A percentile compares a stretch with the other conserved stretches of the same genome.
Conservation (phyloP, 129 eudicot genomes). For the Pseudognaphalium luteoalbum region DNA sequence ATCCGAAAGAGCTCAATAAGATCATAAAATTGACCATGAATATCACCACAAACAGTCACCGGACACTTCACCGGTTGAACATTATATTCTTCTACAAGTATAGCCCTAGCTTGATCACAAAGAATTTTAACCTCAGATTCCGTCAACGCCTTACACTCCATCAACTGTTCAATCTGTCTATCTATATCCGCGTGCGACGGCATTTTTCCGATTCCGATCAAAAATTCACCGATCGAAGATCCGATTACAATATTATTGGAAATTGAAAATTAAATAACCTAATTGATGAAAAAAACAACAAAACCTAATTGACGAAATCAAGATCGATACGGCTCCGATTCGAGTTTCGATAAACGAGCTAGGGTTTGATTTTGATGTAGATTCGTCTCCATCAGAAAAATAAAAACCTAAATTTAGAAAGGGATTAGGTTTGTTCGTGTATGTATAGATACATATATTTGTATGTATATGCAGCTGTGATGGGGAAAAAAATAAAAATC, state of each 20-base stretch:
- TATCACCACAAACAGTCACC: slow-evolving; percentile 85
- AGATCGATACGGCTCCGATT: neutral
- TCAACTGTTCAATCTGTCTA: slow-evolving; percentile 77
- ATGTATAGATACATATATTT: neutral
- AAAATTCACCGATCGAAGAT: slow-evolving; percentile 2
- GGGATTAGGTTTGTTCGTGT: neutral
- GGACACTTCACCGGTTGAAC: slow-evolving; percentile 94
- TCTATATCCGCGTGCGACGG: slow-evolving; percentile 76
- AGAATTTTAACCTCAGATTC: slow-evolving; percentile 75
- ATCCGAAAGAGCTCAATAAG: slow-evolving; percentile 77
- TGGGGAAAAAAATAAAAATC: neutral
- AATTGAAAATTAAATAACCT: neutral
- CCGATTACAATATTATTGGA: neutral
- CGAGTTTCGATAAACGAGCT: neutral
- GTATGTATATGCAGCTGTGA: slow-evolving; percentile 10
- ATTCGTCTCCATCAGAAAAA: neutral
- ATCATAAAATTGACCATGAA: slow-evolving; percentile 83
- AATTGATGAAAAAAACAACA: neutral
- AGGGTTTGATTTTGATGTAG: slow-evolving; percentile 13
- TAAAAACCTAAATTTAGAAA: neutral
- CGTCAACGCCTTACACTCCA: slow-evolving; percentile 86
- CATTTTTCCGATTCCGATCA: slow-evolving; percentile 37
- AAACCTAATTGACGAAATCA: neutral
- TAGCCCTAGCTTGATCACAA: slow-evolving; percentile 85
- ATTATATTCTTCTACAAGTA: slow-evolving; percentile 86